Evolutionary conservation across 2,329 filamentous ascomycete genomes (phyloP), one percentile per base, ranked within the genome.

Genomic region (Penicillium sp.): DNA sequence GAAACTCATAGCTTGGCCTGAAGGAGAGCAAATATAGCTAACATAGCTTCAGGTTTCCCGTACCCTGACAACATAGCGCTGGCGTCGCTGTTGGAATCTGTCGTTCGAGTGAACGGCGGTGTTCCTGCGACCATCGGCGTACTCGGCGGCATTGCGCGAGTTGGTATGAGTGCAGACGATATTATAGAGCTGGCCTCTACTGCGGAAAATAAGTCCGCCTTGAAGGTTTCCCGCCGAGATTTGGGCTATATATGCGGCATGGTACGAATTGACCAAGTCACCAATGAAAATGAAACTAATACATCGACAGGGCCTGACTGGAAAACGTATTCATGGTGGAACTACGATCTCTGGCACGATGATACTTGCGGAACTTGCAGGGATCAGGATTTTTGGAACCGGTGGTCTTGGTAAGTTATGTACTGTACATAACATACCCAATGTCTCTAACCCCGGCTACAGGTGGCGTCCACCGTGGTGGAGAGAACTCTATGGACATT

Each of bases 281-380:
- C 9, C 10, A 5, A 38, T 38, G 9, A 11, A 13, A 13, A 9
- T 38, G 11, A 3, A 40, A 57, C 51, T 53, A 40, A 53, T 25
- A 50, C 18, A 11, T 22, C 35, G 6, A 5, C 50, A 88, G 82
- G 84, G 87, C 27, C 67, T 88, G 47, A 70, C 81, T 41, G 88
- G 88, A 30, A 82, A 81, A 59, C 83, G 79, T 49, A 81, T 90
- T 40, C 88, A 95, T 69, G 94, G 92, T 25, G 94, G 92, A 9
- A 99, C 94, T 1, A 99, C 94, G 2, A 89, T 99, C 50, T 85
- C 92, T 5, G 92, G 89, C 1, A 99, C 94, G 3, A 96, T 95
- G 89, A 73, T 96, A 33, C 82, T 99, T 27, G 90, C 94, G 40
- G 81, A 89, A 56, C 77, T 92, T 53, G 92, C 91, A 25, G 92